phyloP scores from a whole-genome alignment of 805 yeast genomes.

The Monosporozyma servazzii region DNA sequence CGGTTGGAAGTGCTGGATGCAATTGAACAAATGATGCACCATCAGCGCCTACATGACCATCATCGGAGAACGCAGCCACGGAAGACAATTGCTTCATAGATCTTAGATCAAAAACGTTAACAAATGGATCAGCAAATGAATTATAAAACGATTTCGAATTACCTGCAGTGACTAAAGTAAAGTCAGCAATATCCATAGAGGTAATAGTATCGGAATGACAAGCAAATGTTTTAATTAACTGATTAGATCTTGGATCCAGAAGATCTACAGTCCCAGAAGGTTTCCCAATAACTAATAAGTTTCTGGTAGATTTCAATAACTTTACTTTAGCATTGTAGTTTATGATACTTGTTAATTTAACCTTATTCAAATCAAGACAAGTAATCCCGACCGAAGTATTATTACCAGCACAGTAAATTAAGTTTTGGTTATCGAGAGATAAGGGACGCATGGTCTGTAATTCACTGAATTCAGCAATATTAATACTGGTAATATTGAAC shows the following conservation, averaged over 20 bases:
- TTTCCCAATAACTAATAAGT: conserved; percentile 50
- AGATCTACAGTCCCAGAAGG: conserved; percentile 54
- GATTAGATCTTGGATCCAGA: conserved; percentile 45
- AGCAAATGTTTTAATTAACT: conserved; percentile 43
- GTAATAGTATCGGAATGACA: conserved; percentile 56
- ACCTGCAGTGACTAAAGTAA: conserved; percentile 72
- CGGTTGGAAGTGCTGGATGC: conserved; percentile 80
- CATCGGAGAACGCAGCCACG: conserved; percentile 68
- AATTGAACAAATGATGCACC: conserved; percentile 80
- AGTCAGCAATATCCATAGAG: conserved; percentile 56
- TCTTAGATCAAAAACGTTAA: conserved; percentile 72
- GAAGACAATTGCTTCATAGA: conserved; percentile 66
- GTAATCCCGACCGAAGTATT: conserved; percentile 30
- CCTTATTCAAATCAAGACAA: conserved; percentile 36
- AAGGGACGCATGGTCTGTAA: conserved; percentile 35
- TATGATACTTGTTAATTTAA: conserved; percentile 30
- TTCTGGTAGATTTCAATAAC: conserved; percentile 41
- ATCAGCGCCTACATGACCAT: conserved; percentile 37
- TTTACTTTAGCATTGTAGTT: conserved; percentile 39
- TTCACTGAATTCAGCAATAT: conserved; percentile 28
- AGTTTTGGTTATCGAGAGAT: conserved; percentile 34
- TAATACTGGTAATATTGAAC: conserved; percentile 25
- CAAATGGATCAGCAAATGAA: conserved; percentile 64
- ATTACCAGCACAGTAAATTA: conserved; percentile 37
- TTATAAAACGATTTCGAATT: conserved; percentile 55